Evolutionary conservation across 208 protist species (phyloP).

Genomic region (Trypanosoma congolense): DNA sequence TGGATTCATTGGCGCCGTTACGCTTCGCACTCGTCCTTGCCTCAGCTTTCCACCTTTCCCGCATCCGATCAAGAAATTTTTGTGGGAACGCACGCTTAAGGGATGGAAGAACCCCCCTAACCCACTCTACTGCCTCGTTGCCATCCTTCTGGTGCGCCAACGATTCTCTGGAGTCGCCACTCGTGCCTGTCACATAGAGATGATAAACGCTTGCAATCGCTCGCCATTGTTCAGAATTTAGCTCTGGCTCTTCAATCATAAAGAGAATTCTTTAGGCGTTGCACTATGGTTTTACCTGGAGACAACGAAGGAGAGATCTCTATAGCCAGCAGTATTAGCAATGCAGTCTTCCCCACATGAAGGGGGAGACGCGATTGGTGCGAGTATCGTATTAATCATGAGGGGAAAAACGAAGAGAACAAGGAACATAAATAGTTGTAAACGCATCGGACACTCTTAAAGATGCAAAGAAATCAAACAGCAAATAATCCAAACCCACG

Average conservation of each 20-base stretch:
- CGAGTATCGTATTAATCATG: too few species aligned
- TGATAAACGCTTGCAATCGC: constrained; percentile 22
- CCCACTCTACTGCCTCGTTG: constrained; percentile 9
- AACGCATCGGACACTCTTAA: too few species aligned
- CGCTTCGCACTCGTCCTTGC: neutral
- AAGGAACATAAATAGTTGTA: too few species aligned
- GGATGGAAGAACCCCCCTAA: constrained; percentile 13
- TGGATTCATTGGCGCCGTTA: neutral
- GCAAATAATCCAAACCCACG: too few species aligned
- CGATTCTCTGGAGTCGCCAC: neutral
- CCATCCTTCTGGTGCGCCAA: neutral
- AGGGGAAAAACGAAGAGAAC: too few species aligned
- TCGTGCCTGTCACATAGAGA: constrained; percentile 17
- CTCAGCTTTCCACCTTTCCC: neutral
- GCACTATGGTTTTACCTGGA: too few species aligned
- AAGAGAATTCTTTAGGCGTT: too few species aligned
- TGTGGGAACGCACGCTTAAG: constrained; percentile 22
- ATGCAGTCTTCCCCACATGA: too few species aligned
- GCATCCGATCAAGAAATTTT: neutral
- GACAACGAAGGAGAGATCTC: too few species aligned
- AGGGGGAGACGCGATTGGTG: too few species aligned
- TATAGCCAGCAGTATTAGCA: too few species aligned
- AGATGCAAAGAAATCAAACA: too few species aligned
- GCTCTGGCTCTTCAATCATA: neutral
- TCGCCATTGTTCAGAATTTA: constrained; percentile 17